phyloP scores from a whole-genome alignment of 2,329 filamentous ascomycete species.

The Trichophyton benhamiae region DNA sequence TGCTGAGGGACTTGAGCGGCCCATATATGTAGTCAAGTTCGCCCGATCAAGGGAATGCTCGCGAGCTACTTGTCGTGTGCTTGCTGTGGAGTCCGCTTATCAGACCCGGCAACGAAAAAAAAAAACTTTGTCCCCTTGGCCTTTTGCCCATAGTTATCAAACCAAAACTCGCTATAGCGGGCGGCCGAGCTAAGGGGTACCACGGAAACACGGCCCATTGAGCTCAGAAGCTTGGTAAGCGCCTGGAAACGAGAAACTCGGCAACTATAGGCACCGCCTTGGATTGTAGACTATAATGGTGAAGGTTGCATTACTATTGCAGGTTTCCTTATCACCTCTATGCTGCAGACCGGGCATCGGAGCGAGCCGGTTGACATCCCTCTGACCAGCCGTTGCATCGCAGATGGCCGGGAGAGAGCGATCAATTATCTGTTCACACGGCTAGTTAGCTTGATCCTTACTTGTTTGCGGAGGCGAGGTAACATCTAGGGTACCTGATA shows the following conservation, averaged over 20 bases:
- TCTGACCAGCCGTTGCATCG: neutral
- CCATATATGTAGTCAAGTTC: neutral
- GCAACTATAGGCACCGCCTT: too few species aligned
- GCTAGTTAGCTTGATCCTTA: too few species aligned
- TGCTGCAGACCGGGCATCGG: neutral
- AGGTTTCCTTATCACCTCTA: neutral
- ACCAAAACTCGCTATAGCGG: neutral
- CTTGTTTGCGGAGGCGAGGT: neutral
- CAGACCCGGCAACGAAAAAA: neutral
- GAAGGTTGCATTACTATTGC: too few species aligned
- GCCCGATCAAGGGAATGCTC: neutral
- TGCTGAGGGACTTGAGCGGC: neutral
- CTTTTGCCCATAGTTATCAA: neutral
- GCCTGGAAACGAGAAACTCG: neutral
- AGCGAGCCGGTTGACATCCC: neutral
- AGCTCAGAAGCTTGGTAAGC: neutral
- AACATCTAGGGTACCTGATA: neutral
- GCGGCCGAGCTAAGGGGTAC: neutral
- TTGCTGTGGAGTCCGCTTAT: neutral
- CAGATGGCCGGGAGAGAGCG: neutral
- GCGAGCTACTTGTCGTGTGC: neutral
- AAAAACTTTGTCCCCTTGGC: neutral
- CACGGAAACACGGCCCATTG: neutral
- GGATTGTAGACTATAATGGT: too few species aligned
- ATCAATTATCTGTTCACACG: too few species aligned